Conservation (phyloP, 352 stramenopile species). For the Globisporangium cederbergense region DNA sequence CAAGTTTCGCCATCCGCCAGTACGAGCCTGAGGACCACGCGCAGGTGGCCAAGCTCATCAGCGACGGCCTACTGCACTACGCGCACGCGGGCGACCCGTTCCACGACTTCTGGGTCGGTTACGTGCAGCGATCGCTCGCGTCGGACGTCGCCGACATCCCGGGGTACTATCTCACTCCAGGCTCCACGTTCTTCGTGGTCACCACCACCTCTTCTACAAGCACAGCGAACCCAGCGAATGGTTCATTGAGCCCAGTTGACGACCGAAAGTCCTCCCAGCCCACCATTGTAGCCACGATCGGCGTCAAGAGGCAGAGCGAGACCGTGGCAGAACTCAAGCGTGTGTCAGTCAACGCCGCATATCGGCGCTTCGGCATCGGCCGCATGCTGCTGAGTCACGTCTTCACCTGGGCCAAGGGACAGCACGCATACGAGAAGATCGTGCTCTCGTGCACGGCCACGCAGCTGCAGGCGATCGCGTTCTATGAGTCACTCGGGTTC, state of each 20-base stretch:
- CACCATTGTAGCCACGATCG: not conserved
- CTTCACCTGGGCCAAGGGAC: not conserved
- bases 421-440: conserved; percentile 4
- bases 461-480: conserved; percentile 2
- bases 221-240: not conserved
- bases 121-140: conserved; percentile 3
- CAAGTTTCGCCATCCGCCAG: conserved; percentile 10
- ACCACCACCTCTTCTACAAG: not conserved
- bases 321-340: conserved; percentile 4
- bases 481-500: conserved; percentile 13
- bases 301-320: conserved; percentile 1
- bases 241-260: not conserved
- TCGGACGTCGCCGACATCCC: conserved; percentile 14
- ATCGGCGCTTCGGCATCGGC: conserved; percentile 11
- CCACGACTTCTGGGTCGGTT: not conserved
- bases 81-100: not conserved
- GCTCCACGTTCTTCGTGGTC: conserved; percentile 7
- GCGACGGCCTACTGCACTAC: conserved; percentile 14
- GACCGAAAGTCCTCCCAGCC: not conserved
- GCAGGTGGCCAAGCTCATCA: conserved; percentile 10
- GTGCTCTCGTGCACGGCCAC: not conserved
- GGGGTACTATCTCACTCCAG: not conserved
- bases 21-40: conserved; percentile 8
- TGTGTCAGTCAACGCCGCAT: conserved; percentile 7
- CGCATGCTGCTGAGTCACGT: conserved; percentile 3